Conservation (phyloP, 768 basidiomycete genomes). For the Tylopilus rubrobrunneus region DNA sequence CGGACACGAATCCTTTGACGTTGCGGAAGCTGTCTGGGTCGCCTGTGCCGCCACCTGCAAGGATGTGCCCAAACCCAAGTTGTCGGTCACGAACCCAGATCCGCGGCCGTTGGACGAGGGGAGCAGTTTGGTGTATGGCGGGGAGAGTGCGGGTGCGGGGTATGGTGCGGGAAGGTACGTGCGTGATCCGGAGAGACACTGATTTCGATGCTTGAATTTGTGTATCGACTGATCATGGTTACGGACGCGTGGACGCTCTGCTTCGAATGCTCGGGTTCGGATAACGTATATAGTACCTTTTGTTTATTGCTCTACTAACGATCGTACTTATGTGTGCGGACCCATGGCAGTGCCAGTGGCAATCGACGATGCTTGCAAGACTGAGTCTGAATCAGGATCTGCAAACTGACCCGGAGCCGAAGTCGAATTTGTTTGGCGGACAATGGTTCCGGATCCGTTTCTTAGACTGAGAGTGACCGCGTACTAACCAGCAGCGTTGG, state of each 20-base stretch:
- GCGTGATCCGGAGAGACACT: conserved; percentile 39
- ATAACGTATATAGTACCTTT: not conserved
- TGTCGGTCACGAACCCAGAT: conserved; percentile 31
- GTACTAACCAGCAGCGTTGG: too few species aligned
- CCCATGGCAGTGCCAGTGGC: too few species aligned
- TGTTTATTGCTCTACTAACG: not conserved
- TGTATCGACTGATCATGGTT: conserved; percentile 5
- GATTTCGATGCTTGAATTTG: not conserved
- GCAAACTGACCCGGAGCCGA: too few species aligned
- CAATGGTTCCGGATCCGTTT: too few species aligned
- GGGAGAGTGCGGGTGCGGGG: conserved; percentile 18
- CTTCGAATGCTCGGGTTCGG: not conserved
- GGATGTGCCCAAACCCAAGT: conserved; percentile 8
- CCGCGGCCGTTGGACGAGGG: conserved; percentile 28
- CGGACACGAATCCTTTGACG: conserved; percentile 46
- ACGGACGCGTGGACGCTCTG: not conserved
- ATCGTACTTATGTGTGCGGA: not conserved
- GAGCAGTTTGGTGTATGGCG: conserved; percentile 52
- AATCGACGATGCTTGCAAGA: too few species aligned
- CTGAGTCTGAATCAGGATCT: too few species aligned
- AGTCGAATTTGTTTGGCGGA: too few species aligned
- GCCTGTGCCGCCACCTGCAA: conserved; percentile 23
- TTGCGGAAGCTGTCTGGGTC: conserved; percentile 43
- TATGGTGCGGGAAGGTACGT: conserved; percentile 45
- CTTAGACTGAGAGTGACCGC: too few species aligned